These are phyloP conservation scores for Naganishia cerealis DNA, from an alignment of 1,284 basidiomycete genomes.

Conservation along the genomic window DNA sequence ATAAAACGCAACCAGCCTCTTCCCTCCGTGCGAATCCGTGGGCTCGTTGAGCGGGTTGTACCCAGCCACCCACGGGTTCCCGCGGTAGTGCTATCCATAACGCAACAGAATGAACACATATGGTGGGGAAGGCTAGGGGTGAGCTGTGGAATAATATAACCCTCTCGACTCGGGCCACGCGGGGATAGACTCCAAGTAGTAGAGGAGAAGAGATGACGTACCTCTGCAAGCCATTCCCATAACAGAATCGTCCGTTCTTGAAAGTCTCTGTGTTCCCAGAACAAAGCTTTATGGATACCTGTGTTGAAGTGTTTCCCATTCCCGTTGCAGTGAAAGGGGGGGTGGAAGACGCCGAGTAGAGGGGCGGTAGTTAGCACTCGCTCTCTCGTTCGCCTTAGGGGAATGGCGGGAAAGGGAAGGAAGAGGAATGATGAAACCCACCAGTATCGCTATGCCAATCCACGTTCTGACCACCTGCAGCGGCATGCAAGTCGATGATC, in stretches of 20 bases:
- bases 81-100: constrained; percentile 64
- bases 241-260: constrained; percentile 69
- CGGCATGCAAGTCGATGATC: constrained; percentile 51
- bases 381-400: no score
- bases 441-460: constrained; percentile 51
- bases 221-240: constrained; percentile 64
- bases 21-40: constrained; percentile 57
- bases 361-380: background rate
- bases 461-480: constrained; percentile 43
- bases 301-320: no score
- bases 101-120: no score
- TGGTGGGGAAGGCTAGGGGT: no score
- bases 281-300: constrained; percentile 39
- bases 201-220: background rate
- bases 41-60: constrained; percentile 79
- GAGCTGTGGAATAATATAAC: no score
- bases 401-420: background rate
- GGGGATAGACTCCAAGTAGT: no score
- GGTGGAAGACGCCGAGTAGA: background rate
- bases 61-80: constrained; percentile 63
- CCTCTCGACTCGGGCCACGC: no score
- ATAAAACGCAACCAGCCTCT: constrained; percentile 63
- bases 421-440: constrained; percentile 46
- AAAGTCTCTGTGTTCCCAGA: constrained; percentile 74
- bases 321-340: no score